These are phyloP conservation scores for Pseudoturritis turrita DNA, from an alignment of 345 rosid species.

Conservation along the genomic window DNA sequence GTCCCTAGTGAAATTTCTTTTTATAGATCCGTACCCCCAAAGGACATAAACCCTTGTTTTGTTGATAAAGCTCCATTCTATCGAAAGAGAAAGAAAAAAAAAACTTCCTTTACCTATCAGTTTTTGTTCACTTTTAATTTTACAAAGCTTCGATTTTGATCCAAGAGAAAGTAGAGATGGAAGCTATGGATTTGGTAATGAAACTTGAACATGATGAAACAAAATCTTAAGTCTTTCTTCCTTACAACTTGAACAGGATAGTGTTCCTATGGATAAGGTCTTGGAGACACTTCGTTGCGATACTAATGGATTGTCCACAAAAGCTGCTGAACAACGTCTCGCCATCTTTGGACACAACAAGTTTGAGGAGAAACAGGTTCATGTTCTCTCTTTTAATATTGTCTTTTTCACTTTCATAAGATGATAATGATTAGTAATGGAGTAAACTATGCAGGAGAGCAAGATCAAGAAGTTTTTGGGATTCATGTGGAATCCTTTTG, in stretches of 20 bases:
- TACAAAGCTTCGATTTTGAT: no score
- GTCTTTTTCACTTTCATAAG: no score
- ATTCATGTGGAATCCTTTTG: no score
- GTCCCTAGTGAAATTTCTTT: no score
- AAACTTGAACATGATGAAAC: constrained; percentile 34
- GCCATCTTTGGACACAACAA: no score
- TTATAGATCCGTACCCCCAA: no score
- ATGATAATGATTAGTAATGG: no score
- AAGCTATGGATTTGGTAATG: constrained; percentile 89
- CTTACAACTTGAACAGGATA: constrained; percentile 45
- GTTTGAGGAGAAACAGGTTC: no score
- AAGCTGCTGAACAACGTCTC: no score
- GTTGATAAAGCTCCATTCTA: background rate
- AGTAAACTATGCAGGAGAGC: no score
- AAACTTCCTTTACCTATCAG: background rate
- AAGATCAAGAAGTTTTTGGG: no score
- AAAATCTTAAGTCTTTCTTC: background rate
- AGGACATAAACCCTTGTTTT: background rate
- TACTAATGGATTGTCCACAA: constrained; percentile 34
- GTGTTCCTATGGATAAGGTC: constrained; percentile 72
- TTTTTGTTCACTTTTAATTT: background rate
- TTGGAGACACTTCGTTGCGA: constrained; percentile 47
- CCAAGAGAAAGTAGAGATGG: background rate
- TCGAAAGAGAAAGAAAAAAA: constrained; percentile 15
- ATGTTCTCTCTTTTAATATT: no score